These are phyloP conservation scores for Spathaspora hagerdaliae DNA, from an alignment of 805 yeast species.

Conservation along the genomic window DNA sequence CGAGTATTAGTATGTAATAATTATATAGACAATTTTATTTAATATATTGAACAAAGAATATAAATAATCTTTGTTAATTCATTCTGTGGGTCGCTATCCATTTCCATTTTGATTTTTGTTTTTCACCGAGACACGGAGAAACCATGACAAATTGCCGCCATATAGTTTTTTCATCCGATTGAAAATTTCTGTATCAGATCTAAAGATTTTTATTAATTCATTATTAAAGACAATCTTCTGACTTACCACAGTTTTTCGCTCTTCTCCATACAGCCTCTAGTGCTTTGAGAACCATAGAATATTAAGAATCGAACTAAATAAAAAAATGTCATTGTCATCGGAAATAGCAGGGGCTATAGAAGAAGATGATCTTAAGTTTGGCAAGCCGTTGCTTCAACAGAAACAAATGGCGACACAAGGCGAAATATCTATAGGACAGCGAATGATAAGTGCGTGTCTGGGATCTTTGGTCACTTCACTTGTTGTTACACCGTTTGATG, in stretches of 20 bases:
- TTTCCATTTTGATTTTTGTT: neutral
- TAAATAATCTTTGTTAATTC: no score
- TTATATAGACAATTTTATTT: neutral
- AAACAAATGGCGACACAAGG: neutral
- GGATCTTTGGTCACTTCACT: slow-evolving; percentile 72
- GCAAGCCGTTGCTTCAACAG: neutral
- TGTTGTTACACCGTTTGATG: slow-evolving; percentile 79
- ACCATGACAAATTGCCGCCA: no score
- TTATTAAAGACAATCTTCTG: no score
- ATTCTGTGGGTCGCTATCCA: neutral
- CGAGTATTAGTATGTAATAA: slow-evolving; percentile 22
- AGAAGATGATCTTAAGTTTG: slow-evolving; percentile 19
- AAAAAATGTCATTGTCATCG: slow-evolving; percentile 34
- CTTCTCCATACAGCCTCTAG: no score
- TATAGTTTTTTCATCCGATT: no score
- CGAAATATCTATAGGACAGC: slow-evolving; percentile 46
- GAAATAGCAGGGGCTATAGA: slow-evolving; percentile 40
- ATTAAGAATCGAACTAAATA: no score
- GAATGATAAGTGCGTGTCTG: slow-evolving; percentile 75
- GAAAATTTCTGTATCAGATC: no score
- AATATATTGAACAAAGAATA: no score
- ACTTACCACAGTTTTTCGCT: no score
- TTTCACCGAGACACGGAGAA: neutral
- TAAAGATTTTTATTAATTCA: no score
- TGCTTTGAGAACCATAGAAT: no score